phyloP scores from a whole-genome alignment of 1,284 basidiomycete species.

The Tetrapyrgos nigripes region DNA sequence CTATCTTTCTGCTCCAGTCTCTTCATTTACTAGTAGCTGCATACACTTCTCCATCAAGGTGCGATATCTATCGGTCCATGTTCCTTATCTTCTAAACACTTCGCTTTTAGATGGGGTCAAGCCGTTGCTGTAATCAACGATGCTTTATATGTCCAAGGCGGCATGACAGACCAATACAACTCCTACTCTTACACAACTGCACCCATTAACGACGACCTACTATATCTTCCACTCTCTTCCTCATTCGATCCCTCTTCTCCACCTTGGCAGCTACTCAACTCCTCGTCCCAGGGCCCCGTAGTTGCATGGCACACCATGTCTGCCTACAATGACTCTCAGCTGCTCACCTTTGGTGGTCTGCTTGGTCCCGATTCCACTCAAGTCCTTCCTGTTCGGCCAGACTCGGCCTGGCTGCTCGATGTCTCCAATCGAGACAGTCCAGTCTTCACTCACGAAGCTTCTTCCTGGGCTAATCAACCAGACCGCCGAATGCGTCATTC shows the following conservation, averaged over 20 bases:
- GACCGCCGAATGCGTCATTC: conserved; percentile 77
- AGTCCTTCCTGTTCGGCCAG: conserved; percentile 55
- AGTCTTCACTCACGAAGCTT: conserved; percentile 53
- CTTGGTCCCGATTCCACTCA: conserved; percentile 64
- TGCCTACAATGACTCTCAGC: conserved; percentile 56
- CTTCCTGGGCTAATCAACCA: conserved; percentile 72
- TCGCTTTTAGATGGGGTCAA: conserved; percentile 77
- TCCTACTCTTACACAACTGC: conserved; percentile 76
- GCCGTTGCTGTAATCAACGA: conserved; percentile 67
- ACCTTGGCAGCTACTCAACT: conserved; percentile 67
- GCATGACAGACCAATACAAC: conserved; percentile 76
- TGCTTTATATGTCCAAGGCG: conserved; percentile 77
- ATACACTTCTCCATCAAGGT: conserved; percentile 31
- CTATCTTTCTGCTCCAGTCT: not conserved
- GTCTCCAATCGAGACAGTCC: conserved; percentile 45
- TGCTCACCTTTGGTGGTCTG: conserved; percentile 80
- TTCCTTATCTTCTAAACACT: not conserved
- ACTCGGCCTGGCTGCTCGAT: conserved; percentile 70
- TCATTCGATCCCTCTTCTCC: conserved; percentile 65
- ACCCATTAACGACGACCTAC: conserved; percentile 72
- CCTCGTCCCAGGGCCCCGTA: conserved; percentile 58
- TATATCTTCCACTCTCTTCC: conserved; percentile 68
- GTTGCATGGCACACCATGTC: conserved; percentile 86
- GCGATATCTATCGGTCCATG: not conserved
- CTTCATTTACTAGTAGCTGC: conserved; percentile 16